Evolutionary conservation across 495 filamentous ascomycete species (phyloP).

Genomic region (Tuber brumale): DNA sequence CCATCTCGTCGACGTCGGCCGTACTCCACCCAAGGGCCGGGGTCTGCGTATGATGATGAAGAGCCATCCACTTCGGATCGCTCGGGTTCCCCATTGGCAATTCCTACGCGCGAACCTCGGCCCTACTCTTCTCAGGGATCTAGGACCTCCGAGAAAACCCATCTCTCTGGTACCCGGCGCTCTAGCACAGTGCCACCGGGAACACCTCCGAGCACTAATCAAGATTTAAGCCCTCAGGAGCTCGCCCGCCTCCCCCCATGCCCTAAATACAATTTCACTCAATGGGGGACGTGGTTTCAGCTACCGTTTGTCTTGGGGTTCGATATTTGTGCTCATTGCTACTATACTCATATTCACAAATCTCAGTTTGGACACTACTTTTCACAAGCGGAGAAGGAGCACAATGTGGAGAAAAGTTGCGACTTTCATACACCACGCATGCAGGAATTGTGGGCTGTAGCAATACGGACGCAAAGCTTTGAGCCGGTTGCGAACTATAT

Average conservation of each 20-base stretch:
- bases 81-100: not conserved
- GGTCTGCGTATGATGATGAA: not conserved
- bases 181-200: not conserved
- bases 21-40: not conserved
- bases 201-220: not conserved
- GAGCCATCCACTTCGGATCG: not conserved
- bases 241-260: not conserved
- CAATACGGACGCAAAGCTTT: not conserved
- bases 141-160: not conserved
- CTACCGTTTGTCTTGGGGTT: not conserved
- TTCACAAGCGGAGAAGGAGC: not conserved
- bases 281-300: slow-evolving; percentile 3
- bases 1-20: not conserved
- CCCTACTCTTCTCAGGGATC: slow-evolving; percentile 4
- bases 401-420: not conserved
- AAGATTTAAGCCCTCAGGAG: not conserved
- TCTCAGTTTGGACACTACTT: slow-evolving; percentile 2
- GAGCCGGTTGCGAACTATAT: not conserved
- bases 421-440: slow-evolving; percentile 1
- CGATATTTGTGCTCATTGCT: not conserved
- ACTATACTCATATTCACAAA: not conserved
- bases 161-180: not conserved
- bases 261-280: not conserved
- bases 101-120: not conserved
- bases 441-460: not conserved